A percentile compares a stretch with the other conserved stretches of the same genome.
phyloP scores from a whole-genome alignment of 306 rosid genomes.

The Medicago ruthenica region DNA sequence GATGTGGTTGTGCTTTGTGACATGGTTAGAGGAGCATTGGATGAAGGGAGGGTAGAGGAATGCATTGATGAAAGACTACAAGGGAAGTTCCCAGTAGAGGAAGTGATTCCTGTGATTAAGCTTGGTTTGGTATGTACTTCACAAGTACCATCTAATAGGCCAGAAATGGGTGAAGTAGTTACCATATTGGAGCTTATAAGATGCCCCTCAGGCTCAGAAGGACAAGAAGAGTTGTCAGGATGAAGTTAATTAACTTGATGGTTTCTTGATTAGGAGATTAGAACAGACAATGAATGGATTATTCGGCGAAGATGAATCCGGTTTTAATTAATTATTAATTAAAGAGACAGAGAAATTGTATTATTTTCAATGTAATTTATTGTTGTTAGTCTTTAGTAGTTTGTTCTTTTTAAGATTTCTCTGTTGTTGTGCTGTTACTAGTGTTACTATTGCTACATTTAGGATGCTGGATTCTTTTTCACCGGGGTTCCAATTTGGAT shows the following conservation, averaged over 20 bases:
- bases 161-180: constrained; percentile 98
- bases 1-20: constrained; percentile 98
- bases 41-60: constrained; percentile 95
- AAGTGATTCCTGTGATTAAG: constrained; percentile 92
- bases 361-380: constrained; percentile 19
- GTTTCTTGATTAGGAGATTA: constrained; percentile 50
- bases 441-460: constrained; percentile 17
- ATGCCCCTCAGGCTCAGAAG: constrained; percentile 97
- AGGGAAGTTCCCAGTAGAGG: constrained; percentile 89
- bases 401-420: constrained; percentile 56
- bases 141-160: constrained; percentile 96
- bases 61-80: constrained; percentile 81
- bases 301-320: constrained; percentile 98
- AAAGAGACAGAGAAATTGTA: constrained; percentile 30
- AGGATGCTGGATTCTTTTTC: constrained; percentile 93
- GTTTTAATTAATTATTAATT: constrained; percentile 49
- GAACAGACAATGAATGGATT: constrained; percentile 45
- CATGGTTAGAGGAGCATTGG: constrained; percentile 93
- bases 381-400: constrained; percentile 48
- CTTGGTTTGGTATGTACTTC: constrained; percentile 94
- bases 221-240: constrained; percentile 77
- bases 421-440: constrained; percentile 48
- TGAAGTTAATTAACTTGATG: constrained; percentile 51
- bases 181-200: constrained; percentile 93
- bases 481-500: constrained; percentile 77